Evolutionary conservation across 2,329 filamentous ascomycete genomes (phyloP).

Genomic region (Ramularia endophylla): DNA sequence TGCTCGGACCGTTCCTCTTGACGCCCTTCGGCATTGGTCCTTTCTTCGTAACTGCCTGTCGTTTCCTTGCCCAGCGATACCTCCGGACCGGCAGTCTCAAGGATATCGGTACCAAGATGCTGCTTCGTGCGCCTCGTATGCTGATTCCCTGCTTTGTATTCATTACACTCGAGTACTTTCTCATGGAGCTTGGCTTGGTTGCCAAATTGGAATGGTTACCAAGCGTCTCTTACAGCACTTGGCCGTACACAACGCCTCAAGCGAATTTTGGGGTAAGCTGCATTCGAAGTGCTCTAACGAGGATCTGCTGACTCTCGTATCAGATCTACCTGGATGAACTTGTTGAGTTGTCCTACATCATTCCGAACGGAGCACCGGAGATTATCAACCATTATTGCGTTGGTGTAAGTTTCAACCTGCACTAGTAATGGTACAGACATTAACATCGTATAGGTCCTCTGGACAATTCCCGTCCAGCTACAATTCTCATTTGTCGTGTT

Average conservation of each 20-base stretch:
- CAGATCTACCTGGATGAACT: slow-evolving; percentile 41
- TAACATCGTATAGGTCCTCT: slow-evolving; percentile 24
- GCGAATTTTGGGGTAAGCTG: slow-evolving; percentile 32
- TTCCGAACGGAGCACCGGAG: slow-evolving; percentile 45
- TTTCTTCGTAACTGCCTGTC: slow-evolving; percentile 45
- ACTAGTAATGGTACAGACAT: neutral
- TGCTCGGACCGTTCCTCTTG: slow-evolving; percentile 40
- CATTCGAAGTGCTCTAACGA: slow-evolving; percentile 26
- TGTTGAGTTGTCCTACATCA: slow-evolving; percentile 41
- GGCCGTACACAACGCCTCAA: slow-evolving; percentile 41
- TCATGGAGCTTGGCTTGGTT: slow-evolving; percentile 41
- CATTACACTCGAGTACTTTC: slow-evolving; percentile 42
- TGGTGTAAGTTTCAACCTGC: slow-evolving; percentile 30
- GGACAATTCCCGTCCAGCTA: slow-evolving; percentile 46
- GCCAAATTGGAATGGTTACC: slow-evolving; percentile 41
- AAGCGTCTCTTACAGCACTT: slow-evolving; percentile 43
- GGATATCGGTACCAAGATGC: slow-evolving; percentile 40
- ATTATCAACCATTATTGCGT: slow-evolving; percentile 46
- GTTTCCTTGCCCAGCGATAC: slow-evolving; percentile 41
- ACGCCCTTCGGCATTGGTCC: slow-evolving; percentile 45
- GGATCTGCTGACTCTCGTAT: too few species aligned
- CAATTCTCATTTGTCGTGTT: slow-evolving; percentile 44
- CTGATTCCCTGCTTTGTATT: slow-evolving; percentile 42
- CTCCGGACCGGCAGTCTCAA: slow-evolving; percentile 39
- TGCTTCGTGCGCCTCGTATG: slow-evolving; percentile 41